Evolutionary conservation across 345 rosid genomes (phyloP).

Genomic region (Camelina neglecta): DNA sequence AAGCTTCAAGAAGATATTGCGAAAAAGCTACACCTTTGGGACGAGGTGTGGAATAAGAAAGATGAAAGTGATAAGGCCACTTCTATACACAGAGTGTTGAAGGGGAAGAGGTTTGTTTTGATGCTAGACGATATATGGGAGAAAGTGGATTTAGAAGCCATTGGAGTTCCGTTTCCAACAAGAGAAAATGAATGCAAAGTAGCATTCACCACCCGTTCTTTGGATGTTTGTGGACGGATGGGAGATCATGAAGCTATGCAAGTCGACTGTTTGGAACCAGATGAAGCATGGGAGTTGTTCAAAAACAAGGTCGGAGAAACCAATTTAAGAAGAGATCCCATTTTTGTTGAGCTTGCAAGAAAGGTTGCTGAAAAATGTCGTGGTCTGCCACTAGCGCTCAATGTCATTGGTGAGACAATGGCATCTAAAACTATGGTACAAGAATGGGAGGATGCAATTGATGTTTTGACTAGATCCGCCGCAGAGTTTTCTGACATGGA

Average conservation of each 20-base stretch:
- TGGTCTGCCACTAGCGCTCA: neutral
- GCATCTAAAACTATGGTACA: conserved; percentile 21
- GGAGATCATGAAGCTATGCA: neutral
- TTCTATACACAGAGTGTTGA: neutral
- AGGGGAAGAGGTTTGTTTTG: neutral
- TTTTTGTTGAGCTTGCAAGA: neutral
- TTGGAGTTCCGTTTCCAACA: neutral
- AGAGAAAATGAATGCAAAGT: conserved; percentile 2
- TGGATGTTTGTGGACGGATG: neutral
- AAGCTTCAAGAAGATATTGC: neutral
- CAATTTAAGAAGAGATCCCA: neutral
- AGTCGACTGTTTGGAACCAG: neutral
- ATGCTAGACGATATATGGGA: conserved; percentile 28
- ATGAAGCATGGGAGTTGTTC: neutral
- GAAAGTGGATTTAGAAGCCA: conserved; percentile 13
- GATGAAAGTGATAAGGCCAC: neutral
- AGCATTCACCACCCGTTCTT: neutral
- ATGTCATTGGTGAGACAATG: conserved; percentile 38
- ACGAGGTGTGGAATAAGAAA: neutral
- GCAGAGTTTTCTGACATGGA: conserved; percentile 27
- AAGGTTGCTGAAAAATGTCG: neutral
- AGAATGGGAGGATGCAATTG: conserved; percentile 45
- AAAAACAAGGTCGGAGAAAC: neutral
- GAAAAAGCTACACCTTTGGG: neutral
- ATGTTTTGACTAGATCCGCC: neutral